Evolutionary conservation across 345 rosid species (phyloP).

Genomic region (Eucalyptus pumila): DNA sequence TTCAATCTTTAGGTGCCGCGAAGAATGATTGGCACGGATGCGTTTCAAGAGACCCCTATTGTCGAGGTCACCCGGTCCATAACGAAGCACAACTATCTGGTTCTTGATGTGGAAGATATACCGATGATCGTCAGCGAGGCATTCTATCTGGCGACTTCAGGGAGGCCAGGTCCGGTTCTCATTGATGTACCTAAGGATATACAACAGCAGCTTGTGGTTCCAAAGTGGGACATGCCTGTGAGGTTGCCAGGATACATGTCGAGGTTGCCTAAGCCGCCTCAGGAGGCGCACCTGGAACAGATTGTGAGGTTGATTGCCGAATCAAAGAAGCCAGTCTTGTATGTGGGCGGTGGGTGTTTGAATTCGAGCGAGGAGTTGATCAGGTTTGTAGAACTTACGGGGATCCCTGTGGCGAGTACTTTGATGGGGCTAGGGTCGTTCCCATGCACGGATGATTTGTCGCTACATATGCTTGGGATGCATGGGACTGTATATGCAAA

Average conservation of each 20-base stretch:
- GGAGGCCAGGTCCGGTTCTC: slow-evolving; percentile 90
- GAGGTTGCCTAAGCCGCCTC: slow-evolving; percentile 68
- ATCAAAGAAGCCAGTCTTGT: slow-evolving; percentile 82
- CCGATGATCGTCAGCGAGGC: slow-evolving; percentile 81
- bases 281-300: slow-evolving; percentile 45
- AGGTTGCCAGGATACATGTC: slow-evolving; percentile 68
- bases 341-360: slow-evolving; percentile 98
- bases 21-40: slow-evolving; percentile 89
- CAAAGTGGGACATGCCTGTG: slow-evolving; percentile 51
- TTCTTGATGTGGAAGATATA: slow-evolving; percentile 83
- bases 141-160: slow-evolving; percentile 73
- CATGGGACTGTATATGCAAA: slow-evolving; percentile 94
- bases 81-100: slow-evolving; percentile 84
- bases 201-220: slow-evolving; percentile 83
- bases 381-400: slow-evolving; percentile 75
- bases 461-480: slow-evolving; percentile 95
- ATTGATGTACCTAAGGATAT: slow-evolving; percentile 93
- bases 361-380: slow-evolving; percentile 77
- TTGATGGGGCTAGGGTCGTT: slow-evolving; percentile 95
- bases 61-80: slow-evolving; percentile 94
- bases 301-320: slow-evolving; percentile 72
- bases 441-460: slow-evolving; percentile 50
- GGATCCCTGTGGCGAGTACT: slow-evolving; percentile 94
- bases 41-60: slow-evolving; percentile 91
- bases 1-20: slow-evolving; percentile 49